These are phyloP conservation scores for Euphrasia arctica DNA, from an alignment of 305 asterid species.

Conservation along the genomic window DNA sequence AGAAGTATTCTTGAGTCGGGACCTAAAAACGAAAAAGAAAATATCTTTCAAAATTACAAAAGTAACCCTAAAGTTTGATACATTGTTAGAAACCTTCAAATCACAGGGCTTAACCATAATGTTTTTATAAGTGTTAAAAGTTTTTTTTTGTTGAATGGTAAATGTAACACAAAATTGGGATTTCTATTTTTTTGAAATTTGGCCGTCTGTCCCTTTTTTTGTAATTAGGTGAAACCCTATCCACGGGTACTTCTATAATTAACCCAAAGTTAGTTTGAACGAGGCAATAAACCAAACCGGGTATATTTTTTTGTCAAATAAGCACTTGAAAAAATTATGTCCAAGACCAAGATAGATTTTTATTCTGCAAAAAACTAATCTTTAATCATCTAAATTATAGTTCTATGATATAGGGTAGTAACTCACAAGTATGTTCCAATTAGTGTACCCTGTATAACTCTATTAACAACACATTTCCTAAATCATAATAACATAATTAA, in stretches of 20 bases:
- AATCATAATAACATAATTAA: background rate
- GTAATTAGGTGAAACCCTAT: too few species aligned
- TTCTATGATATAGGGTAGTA: background rate
- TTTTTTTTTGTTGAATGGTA: too few species aligned
- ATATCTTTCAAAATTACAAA: too few species aligned
- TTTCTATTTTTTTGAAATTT: too few species aligned
- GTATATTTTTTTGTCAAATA: background rate
- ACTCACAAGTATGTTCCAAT: slow-evolving; percentile 7
- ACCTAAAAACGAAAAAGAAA: too few species aligned
- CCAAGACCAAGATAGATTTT: background rate
- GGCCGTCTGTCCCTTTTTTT: too few species aligned
- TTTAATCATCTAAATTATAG: background rate
- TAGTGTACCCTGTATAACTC: background rate
- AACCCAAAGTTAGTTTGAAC: background rate
- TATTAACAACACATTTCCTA: background rate
- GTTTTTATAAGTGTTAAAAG: background rate
- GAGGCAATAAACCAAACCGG: background rate
- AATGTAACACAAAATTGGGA: too few species aligned
- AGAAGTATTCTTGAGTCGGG: too few species aligned
- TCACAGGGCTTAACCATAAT: background rate
- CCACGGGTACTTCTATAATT: too few species aligned
- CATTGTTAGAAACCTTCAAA: too few species aligned
- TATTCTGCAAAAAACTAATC: background rate
- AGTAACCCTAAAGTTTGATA: too few species aligned
- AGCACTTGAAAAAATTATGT: background rate